Percentiles rank a stretch among this genome's conserved stretches.
Conservation (phyloP, 176 grass and related monocot genomes). For the Carex cristatella region DNA sequence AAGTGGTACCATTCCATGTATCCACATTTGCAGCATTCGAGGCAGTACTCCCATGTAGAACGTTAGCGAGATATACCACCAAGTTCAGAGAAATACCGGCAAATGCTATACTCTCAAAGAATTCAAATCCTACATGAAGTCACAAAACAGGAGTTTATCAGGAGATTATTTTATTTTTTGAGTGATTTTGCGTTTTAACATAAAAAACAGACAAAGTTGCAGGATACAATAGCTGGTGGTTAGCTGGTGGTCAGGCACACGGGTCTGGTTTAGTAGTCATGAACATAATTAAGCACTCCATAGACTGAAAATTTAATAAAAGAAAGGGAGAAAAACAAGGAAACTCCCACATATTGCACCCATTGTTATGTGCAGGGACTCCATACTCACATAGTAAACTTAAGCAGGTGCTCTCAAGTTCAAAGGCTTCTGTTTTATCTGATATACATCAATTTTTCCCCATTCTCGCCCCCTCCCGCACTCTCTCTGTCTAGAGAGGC, state of each 20-base stretch:
- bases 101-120: slow-evolving; percentile 81
- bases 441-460: background rate
- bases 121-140: slow-evolving; percentile 51
- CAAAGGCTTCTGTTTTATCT: background rate
- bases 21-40: slow-evolving; percentile 70
- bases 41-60: slow-evolving; percentile 72
- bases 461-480: background rate
- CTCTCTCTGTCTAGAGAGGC: too few relatives aligned
- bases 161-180: background rate
- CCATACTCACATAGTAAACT: background rate
- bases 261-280: background rate
- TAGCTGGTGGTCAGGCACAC: background rate
- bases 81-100: slow-evolving; percentile 69
- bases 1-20: slow-evolving; percentile 78
- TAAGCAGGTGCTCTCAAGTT: background rate
- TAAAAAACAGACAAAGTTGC: background rate
- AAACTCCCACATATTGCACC: background rate
- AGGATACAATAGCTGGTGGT: background rate
- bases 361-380: background rate
- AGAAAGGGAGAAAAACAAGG: background rate
- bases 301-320: background rate
- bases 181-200: background rate
- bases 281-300: background rate
- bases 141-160: background rate
- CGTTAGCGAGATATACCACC: slow-evolving; percentile 68